Conservation (phyloP, 495 filamentous ascomycete genomes). For the Penicillium pancosmium region DNA sequence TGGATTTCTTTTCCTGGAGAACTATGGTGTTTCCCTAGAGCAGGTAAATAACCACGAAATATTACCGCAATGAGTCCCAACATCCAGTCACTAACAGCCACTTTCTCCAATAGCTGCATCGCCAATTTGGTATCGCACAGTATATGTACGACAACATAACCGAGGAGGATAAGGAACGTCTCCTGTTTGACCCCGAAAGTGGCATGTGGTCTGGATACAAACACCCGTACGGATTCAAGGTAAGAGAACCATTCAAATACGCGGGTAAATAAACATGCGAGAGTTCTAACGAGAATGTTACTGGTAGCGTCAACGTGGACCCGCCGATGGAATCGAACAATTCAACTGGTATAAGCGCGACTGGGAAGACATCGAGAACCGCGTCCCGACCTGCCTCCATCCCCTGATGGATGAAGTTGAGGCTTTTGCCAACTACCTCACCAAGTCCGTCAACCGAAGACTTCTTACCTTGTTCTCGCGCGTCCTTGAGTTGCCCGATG, state of each 20-base stretch:
- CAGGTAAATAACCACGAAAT: slow-evolving; percentile 28
- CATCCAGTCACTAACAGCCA: background rate
- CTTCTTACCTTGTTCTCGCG: slow-evolving; percentile 48
- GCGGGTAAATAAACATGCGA: background rate
- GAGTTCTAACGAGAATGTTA: background rate
- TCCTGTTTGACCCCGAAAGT: slow-evolving; percentile 42
- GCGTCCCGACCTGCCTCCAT: slow-evolving; percentile 39
- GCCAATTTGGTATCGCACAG: slow-evolving; percentile 48
- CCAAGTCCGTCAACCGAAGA: slow-evolving; percentile 45
- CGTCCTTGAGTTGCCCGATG: slow-evolving; percentile 48
- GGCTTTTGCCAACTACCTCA: slow-evolving; percentile 47
- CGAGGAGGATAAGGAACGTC: slow-evolving; percentile 46
- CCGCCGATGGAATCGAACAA: slow-evolving; percentile 48
- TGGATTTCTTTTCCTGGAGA: slow-evolving; percentile 49
- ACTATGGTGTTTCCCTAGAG: slow-evolving; percentile 51
- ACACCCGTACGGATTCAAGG: slow-evolving; percentile 45
- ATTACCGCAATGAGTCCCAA: background rate
- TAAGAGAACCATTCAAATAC: slow-evolving; percentile 7
- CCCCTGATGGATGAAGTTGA: slow-evolving; percentile 52
- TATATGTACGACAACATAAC: slow-evolving; percentile 48
- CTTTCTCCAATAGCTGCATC: slow-evolving; percentile 35
- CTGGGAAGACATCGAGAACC: slow-evolving; percentile 34
- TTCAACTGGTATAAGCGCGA: slow-evolving; percentile 51
- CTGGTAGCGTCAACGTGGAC: slow-evolving; percentile 35
- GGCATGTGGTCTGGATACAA: slow-evolving; percentile 47